Evolutionary conservation across 108 stramenopile species (phyloP).

Genomic region (Mediolabrus comicus): DNA sequence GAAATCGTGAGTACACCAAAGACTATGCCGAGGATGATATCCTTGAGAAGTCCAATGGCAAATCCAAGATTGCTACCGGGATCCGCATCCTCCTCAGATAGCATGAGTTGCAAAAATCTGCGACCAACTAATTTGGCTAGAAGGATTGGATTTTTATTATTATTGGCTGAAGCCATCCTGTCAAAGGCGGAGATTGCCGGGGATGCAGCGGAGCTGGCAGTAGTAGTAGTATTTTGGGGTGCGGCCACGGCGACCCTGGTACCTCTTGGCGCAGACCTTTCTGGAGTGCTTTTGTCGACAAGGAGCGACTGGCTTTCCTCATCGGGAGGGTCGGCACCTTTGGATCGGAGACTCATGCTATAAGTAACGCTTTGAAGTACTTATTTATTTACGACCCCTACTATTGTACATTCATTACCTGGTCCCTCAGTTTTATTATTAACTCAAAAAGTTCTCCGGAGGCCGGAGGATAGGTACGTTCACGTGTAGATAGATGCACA

Average conservation of each 20-base stretch:
- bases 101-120: constrained; percentile 2
- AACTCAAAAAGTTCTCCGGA: no score
- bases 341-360: not conserved
- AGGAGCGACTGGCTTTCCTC: not conserved
- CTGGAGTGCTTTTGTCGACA: not conserved
- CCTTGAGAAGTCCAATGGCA: constrained; percentile 15
- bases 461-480: no score
- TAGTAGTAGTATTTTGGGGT: not conserved
- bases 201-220: not conserved
- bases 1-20: constrained; percentile 26
- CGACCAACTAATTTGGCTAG: constrained; percentile 11
- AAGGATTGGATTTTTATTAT: constrained; percentile 14
- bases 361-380: no score
- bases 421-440: no score
- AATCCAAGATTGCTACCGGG: not conserved
- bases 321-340: not conserved
- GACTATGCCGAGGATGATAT: constrained; percentile 21
- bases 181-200: not conserved
- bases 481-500: no score
- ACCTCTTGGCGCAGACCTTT: no score
- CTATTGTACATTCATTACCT: no score
- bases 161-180: not conserved
- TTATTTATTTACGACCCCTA: no score
- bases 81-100: not conserved
- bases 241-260: no score